These are phyloP conservation scores for Gossypium davidsonii DNA, from an alignment of 441 rosid species.

Conservation along the genomic window DNA sequence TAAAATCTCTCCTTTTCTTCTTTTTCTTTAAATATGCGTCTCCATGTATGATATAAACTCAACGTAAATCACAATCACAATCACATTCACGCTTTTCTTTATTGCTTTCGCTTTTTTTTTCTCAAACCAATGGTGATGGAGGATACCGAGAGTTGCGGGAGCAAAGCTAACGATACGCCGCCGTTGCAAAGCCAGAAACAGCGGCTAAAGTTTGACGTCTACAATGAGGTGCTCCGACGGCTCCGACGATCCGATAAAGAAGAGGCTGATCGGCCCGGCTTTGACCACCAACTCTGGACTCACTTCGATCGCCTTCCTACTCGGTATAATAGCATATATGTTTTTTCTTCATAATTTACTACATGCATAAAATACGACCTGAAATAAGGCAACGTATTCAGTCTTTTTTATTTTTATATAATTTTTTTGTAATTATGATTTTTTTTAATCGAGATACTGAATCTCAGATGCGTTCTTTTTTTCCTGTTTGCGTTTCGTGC, in stretches of 20 bases:
- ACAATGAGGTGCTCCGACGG: slow-evolving; percentile 53
- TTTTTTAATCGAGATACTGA: not conserved
- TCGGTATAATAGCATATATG: slow-evolving; percentile 28
- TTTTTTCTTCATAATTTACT: not conserved
- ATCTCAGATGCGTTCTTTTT: not conserved
- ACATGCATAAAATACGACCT: not conserved
- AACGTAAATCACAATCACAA: slow-evolving; percentile 17
- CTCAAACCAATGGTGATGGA: slow-evolving; percentile 42
- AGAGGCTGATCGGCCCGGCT: slow-evolving; percentile 38
- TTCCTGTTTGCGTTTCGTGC: not conserved
- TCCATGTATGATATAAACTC: not conserved
- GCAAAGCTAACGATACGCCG: slow-evolving; percentile 28
- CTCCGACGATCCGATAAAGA: slow-evolving; percentile 37
- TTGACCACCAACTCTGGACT: slow-evolving; percentile 55
- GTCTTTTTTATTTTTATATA: not conserved
- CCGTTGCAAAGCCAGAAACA: slow-evolving; percentile 36
- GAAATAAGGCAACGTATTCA: not conserved
- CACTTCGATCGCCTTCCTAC: slow-evolving; percentile 70
- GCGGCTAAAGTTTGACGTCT: slow-evolving; percentile 44
- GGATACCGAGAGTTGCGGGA: slow-evolving; percentile 50
- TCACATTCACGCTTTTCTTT: not conserved
- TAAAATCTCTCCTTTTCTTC: no score
- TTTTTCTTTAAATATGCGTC: no score
- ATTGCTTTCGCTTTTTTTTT: not conserved
- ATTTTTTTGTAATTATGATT: not conserved